Base-by-base conservation (phyloP, 768 basidiomycete genomes). In the Mycena filopes region DNA sequence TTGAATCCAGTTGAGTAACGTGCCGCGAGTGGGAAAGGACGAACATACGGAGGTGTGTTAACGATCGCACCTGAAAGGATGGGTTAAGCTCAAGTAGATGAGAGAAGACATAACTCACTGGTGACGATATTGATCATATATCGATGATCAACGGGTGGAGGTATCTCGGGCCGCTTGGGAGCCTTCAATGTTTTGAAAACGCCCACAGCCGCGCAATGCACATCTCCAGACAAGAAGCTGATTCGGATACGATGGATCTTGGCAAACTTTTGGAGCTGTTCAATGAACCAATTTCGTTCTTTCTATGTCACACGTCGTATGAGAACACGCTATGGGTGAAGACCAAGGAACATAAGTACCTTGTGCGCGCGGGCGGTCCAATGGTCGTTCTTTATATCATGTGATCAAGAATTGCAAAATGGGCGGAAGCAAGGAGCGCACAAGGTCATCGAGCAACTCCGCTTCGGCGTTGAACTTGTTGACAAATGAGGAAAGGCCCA, bases 381-480 rank as follows among this genome's bases (percentile, higher is more conserved):
- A 71, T 96, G 95, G 73, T 97, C 95, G 68, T 95, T 95, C 89
- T 93, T 23, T 21, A 42, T n/a, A 25, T 26, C 16, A 41, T 18
- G 45, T 21, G 60, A 31, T 28, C 36, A 3, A 20, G 28, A 11
- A 45, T 33, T 9, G 9, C 20, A 2, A 16, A 28, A 10, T 25
- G 16, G 21, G 26, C 40, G 53, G 58, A 11, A 45, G 20, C 11
- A 49, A 10, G 47, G 46, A 10, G 72, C 84, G 36, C 66, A 91
- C 92, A 77, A 96, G 80, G 79, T 99, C 97, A 77, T 99, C 97
- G 59, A 98, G 83, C 29, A 99, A 79, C 77, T 99, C 98, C 0
- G 96, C 93, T 46, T 94, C 93, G n/a, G 86, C 86, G 76, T 96
- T 95, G 77, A 95, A 96, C 74, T 93, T 92, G 74, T 96, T 95